Base-by-base conservation (phyloP, 768 basidiomycete species). In the Russula olivacea region DNA sequence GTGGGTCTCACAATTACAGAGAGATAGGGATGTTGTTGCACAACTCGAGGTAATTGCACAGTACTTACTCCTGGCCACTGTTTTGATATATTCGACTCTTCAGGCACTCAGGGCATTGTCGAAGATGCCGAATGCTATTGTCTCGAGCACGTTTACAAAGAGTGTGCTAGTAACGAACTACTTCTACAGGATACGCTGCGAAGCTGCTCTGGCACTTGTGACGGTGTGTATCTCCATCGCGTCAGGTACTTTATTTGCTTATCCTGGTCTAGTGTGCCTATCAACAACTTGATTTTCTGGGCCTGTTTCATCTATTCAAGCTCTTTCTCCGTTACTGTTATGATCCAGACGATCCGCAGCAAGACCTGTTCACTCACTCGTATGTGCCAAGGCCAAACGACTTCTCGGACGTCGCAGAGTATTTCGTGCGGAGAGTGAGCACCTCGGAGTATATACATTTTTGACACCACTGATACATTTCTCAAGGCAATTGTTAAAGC, bases 331-430 rank as follows among this genome's bases (percentile, higher is more conserved):
- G 88, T 25, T 87, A 94, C 70, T 97, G 89, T 67, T 96, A 94
- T 71, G 91, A 94, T 23, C 89, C 91, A 0, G 86, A 91, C 71
- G 89, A 93, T 66, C 74, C 79, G 19, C 86, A 83, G 63, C 88
- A 91, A 71, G 91, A 94, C 70, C 78, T 94, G 7, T 95, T 96
- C 73, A 79, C 79, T 8, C 90, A 93, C 71, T 89, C 85, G 45
- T 94, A 91, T 72, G 90, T 95, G n/a, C 95, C 95, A 1, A 87
- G 91, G 68, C 92, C 95, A 17, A 98, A 98, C 71, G 89, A 97
- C 69, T 98, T 98, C 73, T 83, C 87, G 60, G 92, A 97, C 68
- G 76, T 97, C 34, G 76, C 93, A 0, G 92, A 97, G 68, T 98
- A 98, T 72, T 95, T 97, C 69, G 89, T 98, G 30, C 88, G 91